These are phyloP conservation scores for Umbelopsis isabellina DNA, from an alignment of 192 early-diverging fungal genomes.

Conservation along the genomic window DNA sequence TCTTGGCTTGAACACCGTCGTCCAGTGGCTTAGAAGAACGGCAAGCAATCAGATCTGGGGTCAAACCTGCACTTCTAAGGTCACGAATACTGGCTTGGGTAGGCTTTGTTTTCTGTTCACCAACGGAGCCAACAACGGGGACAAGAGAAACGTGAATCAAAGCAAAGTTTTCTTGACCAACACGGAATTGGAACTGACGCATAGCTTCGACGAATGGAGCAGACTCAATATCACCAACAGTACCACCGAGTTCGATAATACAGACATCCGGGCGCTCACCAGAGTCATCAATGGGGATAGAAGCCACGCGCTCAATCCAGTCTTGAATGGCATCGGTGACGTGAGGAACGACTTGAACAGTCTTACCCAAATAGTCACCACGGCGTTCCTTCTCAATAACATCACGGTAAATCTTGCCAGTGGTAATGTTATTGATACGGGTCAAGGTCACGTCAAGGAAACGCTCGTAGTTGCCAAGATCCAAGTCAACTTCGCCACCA, in stretches of 20 bases:
- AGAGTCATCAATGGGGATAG: constrained; percentile 81
- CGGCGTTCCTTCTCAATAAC: constrained; percentile 94
- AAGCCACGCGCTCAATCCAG: constrained; percentile 97
- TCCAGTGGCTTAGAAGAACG: constrained; percentile 85
- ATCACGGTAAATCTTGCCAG: constrained; percentile 96
- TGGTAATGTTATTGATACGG: constrained; percentile 98
- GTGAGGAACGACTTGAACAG: constrained; percentile 98
- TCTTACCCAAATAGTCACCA: constrained; percentile 98
- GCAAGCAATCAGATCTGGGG: constrained; percentile 97
- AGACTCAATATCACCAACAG: constrained; percentile 98
- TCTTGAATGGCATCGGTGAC: constrained; percentile 97
- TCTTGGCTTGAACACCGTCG: constrained; percentile 84
- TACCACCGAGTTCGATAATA: constrained; percentile 98
- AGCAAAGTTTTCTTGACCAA: constrained; percentile 97
- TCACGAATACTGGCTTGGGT: constrained; percentile 97
- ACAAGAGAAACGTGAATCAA: constrained; percentile 97
- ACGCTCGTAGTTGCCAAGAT: constrained; percentile 99
- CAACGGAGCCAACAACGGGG: constrained; percentile 95
- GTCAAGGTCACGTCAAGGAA: constrained; percentile 94
- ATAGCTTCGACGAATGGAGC: constrained; percentile 99
- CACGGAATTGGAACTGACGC: constrained; percentile 99
- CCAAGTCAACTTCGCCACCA: constrained; percentile 98
- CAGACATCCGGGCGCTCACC: constrained; percentile 92
- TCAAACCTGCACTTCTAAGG: constrained; percentile 91
- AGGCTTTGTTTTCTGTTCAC: constrained; percentile 99